Conservation (phyloP, 306 rosid species). For the Prunus armeniaca region DNA sequence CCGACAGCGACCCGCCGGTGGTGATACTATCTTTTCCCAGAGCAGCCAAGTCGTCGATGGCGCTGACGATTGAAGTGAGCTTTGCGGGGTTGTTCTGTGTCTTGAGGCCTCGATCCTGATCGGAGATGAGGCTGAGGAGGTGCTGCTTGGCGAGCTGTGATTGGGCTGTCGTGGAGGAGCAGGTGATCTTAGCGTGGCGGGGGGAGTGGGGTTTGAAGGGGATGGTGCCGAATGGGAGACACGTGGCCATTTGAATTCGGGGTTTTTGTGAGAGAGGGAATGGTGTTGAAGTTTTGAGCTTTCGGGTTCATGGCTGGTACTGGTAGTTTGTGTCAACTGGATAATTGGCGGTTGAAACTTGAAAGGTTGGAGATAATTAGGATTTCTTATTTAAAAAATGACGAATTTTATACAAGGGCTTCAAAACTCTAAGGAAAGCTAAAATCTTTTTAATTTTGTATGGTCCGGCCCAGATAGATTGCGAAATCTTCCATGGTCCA, state of each 20-base stretch:
- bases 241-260: constrained; percentile 40
- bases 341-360: constrained; percentile 24
- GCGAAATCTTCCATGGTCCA: too few relatives aligned
- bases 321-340: not conserved
- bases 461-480: too few relatives aligned
- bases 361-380: not conserved
- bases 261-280: not conserved
- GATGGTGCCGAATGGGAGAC: constrained; percentile 27
- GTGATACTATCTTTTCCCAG: constrained; percentile 48
- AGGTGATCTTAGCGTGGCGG: constrained; percentile 31
- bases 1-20: constrained; percentile 60
- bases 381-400: not conserved
- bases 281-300: not conserved
- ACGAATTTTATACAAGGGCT: too few relatives aligned
- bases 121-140: constrained; percentile 70
- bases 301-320: not conserved
- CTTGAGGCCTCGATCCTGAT: constrained; percentile 75
- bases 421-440: too few relatives aligned
- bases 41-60: constrained; percentile 55
- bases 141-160: constrained; percentile 49
- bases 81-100: constrained; percentile 50
- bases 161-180: constrained; percentile 57
- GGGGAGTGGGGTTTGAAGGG: constrained; percentile 23
- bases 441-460: too few relatives aligned
- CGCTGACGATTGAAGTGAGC: constrained; percentile 50